Evolutionary conservation across 805 yeast species (phyloP).

Genomic region (Danielia reshetovae): DNA sequence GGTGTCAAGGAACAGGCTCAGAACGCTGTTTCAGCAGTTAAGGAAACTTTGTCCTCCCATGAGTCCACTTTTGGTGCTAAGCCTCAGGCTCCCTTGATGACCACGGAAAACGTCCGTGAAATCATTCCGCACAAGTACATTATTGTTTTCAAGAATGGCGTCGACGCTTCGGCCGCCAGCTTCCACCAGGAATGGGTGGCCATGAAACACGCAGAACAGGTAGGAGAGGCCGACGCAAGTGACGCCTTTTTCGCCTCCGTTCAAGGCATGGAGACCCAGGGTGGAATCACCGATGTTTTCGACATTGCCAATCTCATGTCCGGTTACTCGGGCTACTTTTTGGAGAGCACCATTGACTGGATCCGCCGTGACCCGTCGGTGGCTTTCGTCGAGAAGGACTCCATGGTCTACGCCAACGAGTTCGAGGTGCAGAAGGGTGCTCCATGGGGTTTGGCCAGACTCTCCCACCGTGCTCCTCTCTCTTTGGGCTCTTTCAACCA

Average conservation of each 20-base stretch:
- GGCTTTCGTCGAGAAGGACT: slow-evolving; percentile 68
- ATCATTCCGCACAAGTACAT: slow-evolving; percentile 75
- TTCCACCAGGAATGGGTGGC: slow-evolving; percentile 67
- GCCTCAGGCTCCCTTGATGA: slow-evolving; percentile 13
- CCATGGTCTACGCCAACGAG: slow-evolving; percentile 56
- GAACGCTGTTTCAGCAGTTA: slow-evolving; percentile 7
- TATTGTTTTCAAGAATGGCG: slow-evolving; percentile 71
- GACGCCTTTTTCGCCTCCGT: slow-evolving; percentile 13
- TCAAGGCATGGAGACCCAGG: slow-evolving; percentile 7
- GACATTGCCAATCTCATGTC: slow-evolving; percentile 48
- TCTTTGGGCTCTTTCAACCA: slow-evolving; percentile 56
- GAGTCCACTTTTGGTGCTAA: slow-evolving; percentile 5
- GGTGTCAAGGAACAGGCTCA: slow-evolving; percentile 9
- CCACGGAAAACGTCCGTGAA: slow-evolving; percentile 17
- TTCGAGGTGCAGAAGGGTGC: slow-evolving; percentile 74
- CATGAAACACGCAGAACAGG: slow-evolving; percentile 41
- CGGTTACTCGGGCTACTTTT: slow-evolving; percentile 87
- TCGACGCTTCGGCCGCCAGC: slow-evolving; percentile 47
- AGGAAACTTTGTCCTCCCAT: slow-evolving; percentile 5
- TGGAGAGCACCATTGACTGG: slow-evolving; percentile 67
- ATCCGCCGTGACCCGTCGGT: slow-evolving; percentile 64
- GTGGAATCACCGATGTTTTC: slow-evolving; percentile 41
- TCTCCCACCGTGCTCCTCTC: slow-evolving; percentile 74
- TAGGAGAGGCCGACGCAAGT: slow-evolving; percentile 27
- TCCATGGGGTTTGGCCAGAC: slow-evolving; percentile 93